These are phyloP conservation scores for Oryza brachyantha DNA, from an alignment of 176 grass and related monocot genomes.

Conservation along the genomic window DNA sequence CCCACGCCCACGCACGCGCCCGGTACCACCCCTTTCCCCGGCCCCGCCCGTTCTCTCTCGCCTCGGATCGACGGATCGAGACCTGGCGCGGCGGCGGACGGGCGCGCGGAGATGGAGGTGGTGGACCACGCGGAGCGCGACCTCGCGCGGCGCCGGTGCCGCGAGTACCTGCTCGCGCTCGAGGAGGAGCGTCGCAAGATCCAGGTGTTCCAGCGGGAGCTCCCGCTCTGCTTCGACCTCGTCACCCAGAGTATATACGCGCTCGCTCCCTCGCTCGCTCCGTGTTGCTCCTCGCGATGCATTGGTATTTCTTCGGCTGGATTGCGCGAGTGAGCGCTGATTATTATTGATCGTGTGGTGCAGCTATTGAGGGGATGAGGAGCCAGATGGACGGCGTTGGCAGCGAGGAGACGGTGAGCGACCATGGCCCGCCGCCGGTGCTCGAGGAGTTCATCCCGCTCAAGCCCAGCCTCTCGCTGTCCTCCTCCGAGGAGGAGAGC, in stretches of 20 bases:
- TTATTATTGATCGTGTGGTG: background rate
- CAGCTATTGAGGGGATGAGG: conserved; percentile 72
- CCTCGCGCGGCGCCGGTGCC: conserved; percentile 12
- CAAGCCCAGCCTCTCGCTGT: conserved; percentile 62
- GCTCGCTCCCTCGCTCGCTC: background rate
- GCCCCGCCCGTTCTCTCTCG: background rate
- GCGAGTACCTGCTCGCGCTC: conserved; percentile 69
- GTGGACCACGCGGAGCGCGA: background rate
- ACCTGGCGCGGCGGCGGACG: background rate
- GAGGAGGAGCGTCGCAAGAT: conserved; percentile 88
- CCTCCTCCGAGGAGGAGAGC: conserved; percentile 50
- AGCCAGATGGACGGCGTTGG: conserved; percentile 49
- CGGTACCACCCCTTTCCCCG: background rate
- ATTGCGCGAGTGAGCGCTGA: background rate
- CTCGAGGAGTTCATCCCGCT: conserved; percentile 95
- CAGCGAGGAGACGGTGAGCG: conserved; percentile 47
- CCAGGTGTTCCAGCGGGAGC: conserved; percentile 80
- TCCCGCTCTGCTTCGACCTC: conserved; percentile 82
- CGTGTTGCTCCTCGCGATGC: background rate
- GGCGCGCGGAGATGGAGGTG: background rate
- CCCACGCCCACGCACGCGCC: background rate
- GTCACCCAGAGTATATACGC: conserved; percentile 55
- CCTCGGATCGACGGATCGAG: background rate
- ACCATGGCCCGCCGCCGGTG: conserved; percentile 63
- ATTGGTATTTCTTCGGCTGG: background rate